phyloP scores from a whole-genome alignment of 805 yeast species.

The Yarrowia sp. region DNA sequence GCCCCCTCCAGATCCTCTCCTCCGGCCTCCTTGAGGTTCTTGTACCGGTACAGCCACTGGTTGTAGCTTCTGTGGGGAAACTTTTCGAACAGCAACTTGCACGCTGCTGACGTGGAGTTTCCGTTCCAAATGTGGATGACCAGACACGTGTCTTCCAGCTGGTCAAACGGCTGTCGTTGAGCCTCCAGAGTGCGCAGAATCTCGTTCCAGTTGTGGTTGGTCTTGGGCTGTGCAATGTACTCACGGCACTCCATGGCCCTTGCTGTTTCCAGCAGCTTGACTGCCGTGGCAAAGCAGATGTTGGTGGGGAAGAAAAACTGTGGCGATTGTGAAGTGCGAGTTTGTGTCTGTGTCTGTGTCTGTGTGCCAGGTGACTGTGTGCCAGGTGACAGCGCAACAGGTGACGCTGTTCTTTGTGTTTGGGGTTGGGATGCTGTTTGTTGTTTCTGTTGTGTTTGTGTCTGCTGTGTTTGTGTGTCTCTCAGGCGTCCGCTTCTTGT shows the following conservation, averaged over 20 bases:
- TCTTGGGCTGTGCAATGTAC: slow-evolving; percentile 16
- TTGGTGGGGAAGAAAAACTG: slow-evolving; percentile 5
- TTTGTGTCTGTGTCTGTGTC: background rate
- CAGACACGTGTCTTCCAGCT: slow-evolving; percentile 21
- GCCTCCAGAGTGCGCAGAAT: slow-evolving; percentile 33
- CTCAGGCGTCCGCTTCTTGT: slow-evolving; percentile 1
- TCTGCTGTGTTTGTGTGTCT: background rate
- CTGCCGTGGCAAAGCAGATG: slow-evolving; percentile 19
- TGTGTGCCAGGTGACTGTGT: too few species aligned
- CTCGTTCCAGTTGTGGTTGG: slow-evolving; percentile 37
- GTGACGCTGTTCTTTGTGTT: background rate
- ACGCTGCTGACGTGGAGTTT: slow-evolving; percentile 30
- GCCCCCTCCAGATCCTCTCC: slow-evolving; percentile 22
- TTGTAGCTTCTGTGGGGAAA: slow-evolving; percentile 34
- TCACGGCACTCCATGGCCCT: slow-evolving; percentile 10
- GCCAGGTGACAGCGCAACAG: too few species aligned
- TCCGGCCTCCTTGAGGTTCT: slow-evolving; percentile 34
- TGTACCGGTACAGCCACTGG: slow-evolving; percentile 35
- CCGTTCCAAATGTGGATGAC: slow-evolving; percentile 37
- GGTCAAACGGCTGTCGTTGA: slow-evolving; percentile 31
- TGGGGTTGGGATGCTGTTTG: too few species aligned
- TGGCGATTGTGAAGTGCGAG: background rate
- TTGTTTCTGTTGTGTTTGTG: background rate
- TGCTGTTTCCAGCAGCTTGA: slow-evolving; percentile 14
- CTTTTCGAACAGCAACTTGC: slow-evolving; percentile 24